Base-by-base conservation (phyloP, 2,329 filamentous ascomycete species). In the Epichloe gansuensis region DNA sequence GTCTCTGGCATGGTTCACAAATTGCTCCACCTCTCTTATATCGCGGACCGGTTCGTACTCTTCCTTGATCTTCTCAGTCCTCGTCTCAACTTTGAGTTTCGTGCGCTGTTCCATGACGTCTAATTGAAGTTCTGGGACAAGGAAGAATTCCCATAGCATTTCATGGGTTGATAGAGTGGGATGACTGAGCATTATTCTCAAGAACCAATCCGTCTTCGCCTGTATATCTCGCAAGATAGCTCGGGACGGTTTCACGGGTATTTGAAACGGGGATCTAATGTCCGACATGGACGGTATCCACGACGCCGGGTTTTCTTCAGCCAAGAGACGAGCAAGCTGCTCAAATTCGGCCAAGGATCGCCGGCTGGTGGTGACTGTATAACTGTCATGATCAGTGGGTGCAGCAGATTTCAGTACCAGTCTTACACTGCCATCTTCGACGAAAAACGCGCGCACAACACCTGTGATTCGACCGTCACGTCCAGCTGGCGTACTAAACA, bases 91-190 rank as follows among this genome's bases (percentile, higher is more conserved):
- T 68, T 98, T 98, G 55, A 89, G 81, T 51, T 82, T 82, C 56
- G 87, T 95, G 48, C 93, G 81, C 65, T 95, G 85, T 50, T 87
- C 85, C 76, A 97, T 91, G 80, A 90, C 89, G 21, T 89, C 82
- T 0, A 87, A 78, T 64, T 95, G 88, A 48, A 98, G 81, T 59
- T 98, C 93, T 1, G 93, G 93, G 12, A 98, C 90, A 0, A 98
- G 77, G 68, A 98, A 95, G 70, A 98, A 98, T 61, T 98, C 93
- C 94, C 93, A 98, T 2, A 98, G 77, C 65, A 97, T 89, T 70
- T 98, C 93, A 63, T 98, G 94, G 0, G 88, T 95, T 0, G 89
- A 80, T 64, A 98, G 96, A 0, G 93, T 97, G 3, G 91, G 86
- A 63, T 98, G 93, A 8, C 80, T 76, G 27, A 98, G 76, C 56